These are phyloP conservation scores for Debaryomyces subglobosus DNA, from an alignment of 1,139 yeast species.

Conservation along the genomic window DNA sequence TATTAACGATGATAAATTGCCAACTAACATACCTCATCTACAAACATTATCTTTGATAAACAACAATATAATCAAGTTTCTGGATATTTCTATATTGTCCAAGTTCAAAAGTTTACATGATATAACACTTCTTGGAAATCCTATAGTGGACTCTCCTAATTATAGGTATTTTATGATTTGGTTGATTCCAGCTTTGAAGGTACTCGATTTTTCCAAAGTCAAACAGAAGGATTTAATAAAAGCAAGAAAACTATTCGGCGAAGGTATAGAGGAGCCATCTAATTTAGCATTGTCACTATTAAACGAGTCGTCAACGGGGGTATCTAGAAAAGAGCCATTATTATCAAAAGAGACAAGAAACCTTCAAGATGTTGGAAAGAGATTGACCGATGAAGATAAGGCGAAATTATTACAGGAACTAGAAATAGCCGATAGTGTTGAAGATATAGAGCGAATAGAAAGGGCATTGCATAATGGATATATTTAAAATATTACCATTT, in stretches of 20 bases:
- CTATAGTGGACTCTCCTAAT: constrained; percentile 52
- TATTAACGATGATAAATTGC: constrained; percentile 27
- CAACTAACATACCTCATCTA: constrained; percentile 44
- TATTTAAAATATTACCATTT: constrained; percentile 5
- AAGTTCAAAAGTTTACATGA: constrained; percentile 43
- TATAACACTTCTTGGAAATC: constrained; percentile 63
- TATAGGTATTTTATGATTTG: constrained; percentile 66
- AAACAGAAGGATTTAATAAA: constrained; percentile 54
- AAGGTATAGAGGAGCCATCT: constrained; percentile 8
- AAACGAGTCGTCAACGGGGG: not conserved
- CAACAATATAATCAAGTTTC: constrained; percentile 51
- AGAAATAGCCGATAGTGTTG: constrained; percentile 64
- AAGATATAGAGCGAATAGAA: constrained; percentile 76
- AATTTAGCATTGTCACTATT: constrained; percentile 8
- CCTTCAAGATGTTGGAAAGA: constrained; percentile 16
- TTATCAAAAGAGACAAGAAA: constrained; percentile 7
- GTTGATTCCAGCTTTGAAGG: constrained; percentile 61
- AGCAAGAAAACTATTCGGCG: constrained; percentile 52
- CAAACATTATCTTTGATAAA: constrained; percentile 52
- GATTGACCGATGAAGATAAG: constrained; percentile 58
- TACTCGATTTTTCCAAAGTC: constrained; percentile 70
- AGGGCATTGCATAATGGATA: constrained; percentile 45
- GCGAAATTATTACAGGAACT: constrained; percentile 54
- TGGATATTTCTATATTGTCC: constrained; percentile 39
- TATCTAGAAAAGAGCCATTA: not conserved